Conservation (phyloP, 257 asterid species). For the Przewalskia tangutica region DNA sequence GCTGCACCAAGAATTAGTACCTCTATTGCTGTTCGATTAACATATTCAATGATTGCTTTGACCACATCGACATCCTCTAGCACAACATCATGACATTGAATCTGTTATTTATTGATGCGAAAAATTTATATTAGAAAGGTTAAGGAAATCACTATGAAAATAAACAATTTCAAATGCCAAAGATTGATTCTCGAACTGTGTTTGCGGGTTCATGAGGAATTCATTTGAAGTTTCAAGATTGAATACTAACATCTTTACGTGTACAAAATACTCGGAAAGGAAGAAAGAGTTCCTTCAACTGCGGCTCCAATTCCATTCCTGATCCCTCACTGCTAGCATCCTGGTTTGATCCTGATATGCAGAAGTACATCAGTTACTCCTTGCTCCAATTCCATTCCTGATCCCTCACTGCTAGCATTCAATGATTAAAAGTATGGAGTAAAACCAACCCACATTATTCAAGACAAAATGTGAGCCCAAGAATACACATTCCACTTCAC, state of each 20-base stretch:
- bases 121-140: background rate
- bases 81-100: conserved; percentile 63
- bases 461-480: background rate
- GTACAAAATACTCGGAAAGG: conserved; percentile 34
- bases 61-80: conserved; percentile 62
- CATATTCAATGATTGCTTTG: conserved; percentile 58
- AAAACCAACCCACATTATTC: too few species aligned
- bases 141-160: background rate
- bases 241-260: conserved; percentile 37
- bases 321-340: conserved; percentile 6
- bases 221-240: background rate
- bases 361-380: background rate
- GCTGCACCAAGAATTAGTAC: conserved; percentile 73
- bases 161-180: background rate
- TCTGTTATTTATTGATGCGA: conserved; percentile 21
- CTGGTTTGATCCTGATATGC: conserved; percentile 7
- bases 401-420: too few species aligned
- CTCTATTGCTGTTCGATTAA: conserved; percentile 55
- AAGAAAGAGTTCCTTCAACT: conserved; percentile 26
- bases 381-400: too few species aligned
- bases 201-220: background rate
- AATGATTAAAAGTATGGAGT: too few species aligned
- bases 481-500: background rate
- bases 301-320: conserved; percentile 11
- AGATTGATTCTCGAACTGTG: background rate